Evolutionary conservation across 164 flowering plant genomes (phyloP), one percentile per base, ranked within the genome.

Genomic region (Buxus sempervirens): DNA sequence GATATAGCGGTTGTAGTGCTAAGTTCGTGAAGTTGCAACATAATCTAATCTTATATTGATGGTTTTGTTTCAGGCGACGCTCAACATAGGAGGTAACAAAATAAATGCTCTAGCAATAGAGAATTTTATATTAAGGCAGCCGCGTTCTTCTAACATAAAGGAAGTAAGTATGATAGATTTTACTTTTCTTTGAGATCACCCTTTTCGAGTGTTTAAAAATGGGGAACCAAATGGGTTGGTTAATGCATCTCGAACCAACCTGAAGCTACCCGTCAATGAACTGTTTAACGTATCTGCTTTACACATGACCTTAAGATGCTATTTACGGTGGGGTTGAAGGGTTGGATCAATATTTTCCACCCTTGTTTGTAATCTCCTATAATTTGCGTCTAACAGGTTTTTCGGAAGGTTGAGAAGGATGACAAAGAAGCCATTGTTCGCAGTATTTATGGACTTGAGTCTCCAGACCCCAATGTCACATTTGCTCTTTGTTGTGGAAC

Each of bases 401-500:
- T 66, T 32, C 55, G 77, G 69, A 82, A 81, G 55, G 74, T 65
- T 19, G 85, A 82, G 21, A 75, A 68, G 18, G 81, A 79, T 23
- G 79, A 76, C 1, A 84, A 80, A 70, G 90, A 90, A 71, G 70
- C 71, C 24, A 48, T 71, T 18, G 73, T 83, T 45, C 81, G 80
- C 0, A 71, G 77, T 65, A 82, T 84, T n/a, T 88, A 85, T 66
- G 90, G 97, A 48, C 83, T 94, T 6, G 89, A 87, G 21, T 42
- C 85, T 12, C 67, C 68, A 32, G 88, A 90, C 64, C 92, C 97
- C 10, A 95, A 95, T 69, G 78, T 89, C 73, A 80, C 78, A 26
- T 95, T 95, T 79, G 91, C 97, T 53, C 81, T 95, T 10, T 89
- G 87, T 36, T 86, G 85, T 63, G 98, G 98, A 54, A 85, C 90